Base-by-base conservation (phyloP, 441 rosid species). In the Brassica hybrid region DNA sequence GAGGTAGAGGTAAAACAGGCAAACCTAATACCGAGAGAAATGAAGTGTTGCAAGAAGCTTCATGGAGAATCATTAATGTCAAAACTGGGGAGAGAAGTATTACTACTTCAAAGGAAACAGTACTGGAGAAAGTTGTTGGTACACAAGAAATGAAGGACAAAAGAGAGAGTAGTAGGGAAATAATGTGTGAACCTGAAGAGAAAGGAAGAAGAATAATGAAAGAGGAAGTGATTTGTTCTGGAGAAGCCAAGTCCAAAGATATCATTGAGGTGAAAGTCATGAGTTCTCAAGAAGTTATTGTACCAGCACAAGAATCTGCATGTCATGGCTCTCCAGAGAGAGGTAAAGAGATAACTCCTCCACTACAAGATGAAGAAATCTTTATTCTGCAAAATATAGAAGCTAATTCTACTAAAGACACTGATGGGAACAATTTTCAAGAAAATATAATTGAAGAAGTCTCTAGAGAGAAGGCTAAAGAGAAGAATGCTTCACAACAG, bases 71-170 rank as follows among this genome's bases (percentile, higher is more conserved):
- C 4, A 69, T 4, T 56, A 56, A 74, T 57, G 43, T 69, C 0
- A 66, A 79, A 56, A 79, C 67, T n/a, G 71, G 75, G 0, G 82
- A 79, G 64, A 79, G 59, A 79, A 65, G 68, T 45, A 45, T 65
- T 4, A 9, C 16, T 75, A 74, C 5, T 65, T 65, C 82, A 65
- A 79, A 10, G 27, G 74, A 62, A 67, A 68, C 16, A 3, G 65
- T 74, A 21, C 23, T 21, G 16, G 71, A 69, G 13, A 74, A 74
- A 57, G 67, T 34, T 36, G 58, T 23, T 63, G 65, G 23, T 7
- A 21, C 6, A 11, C 30, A 58, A 59, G 63, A 65, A 4, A 2
- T 41, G 3, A 56, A 30, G 43, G 72, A 65, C 18, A 71, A 0
- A 25, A 65, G 60, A 52, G 54, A 76, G 56, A 65, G 14, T 25